Conservation (phyloP, 331 rosid species). For the Erythrophleum ivorense region DNA sequence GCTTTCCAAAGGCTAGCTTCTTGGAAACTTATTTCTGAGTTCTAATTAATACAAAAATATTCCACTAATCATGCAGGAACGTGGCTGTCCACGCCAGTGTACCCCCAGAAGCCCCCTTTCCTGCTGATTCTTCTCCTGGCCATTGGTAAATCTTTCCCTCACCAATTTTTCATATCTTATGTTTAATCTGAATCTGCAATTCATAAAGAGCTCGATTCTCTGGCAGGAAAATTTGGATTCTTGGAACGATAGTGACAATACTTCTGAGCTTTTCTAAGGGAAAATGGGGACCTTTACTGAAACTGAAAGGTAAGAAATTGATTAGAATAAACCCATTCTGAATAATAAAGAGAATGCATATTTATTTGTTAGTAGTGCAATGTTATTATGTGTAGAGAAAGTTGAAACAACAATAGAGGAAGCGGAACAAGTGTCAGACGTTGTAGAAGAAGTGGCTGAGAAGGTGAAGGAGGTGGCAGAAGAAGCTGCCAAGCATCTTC, state of each 20-base stretch:
- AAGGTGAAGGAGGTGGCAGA: slow-evolving; percentile 58
- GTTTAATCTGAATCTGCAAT: neutral
- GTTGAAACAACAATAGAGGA: slow-evolving; percentile 50
- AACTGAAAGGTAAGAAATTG: slow-evolving; percentile 48
- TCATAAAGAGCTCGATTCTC: neutral
- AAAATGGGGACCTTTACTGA: slow-evolving; percentile 62
- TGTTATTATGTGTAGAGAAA: slow-evolving; percentile 46
- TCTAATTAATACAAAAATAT: neutral
- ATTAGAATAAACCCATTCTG: neutral
- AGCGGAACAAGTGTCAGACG: slow-evolving; percentile 50
- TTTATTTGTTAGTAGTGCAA: neutral
- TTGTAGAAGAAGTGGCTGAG: slow-evolving; percentile 67
- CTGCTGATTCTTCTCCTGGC: slow-evolving; percentile 29
- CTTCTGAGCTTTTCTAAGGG: slow-evolving; percentile 52
- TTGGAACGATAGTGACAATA: slow-evolving; percentile 52
- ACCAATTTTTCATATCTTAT: neutral
- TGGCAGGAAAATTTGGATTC: slow-evolving; percentile 62
- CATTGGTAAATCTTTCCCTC: slow-evolving; percentile 35
- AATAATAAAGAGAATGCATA: neutral
- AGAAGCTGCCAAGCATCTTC: slow-evolving; percentile 49
- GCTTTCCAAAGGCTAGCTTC: neutral
- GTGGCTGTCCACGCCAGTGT: slow-evolving; percentile 37
- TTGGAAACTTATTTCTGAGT: neutral
- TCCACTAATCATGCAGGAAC: slow-evolving; percentile 42
- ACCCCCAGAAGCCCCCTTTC: slow-evolving; percentile 33